phyloP scores from a whole-genome alignment of 495 filamentous ascomycete genomes.

The Aspergillus carlsbadensis region DNA sequence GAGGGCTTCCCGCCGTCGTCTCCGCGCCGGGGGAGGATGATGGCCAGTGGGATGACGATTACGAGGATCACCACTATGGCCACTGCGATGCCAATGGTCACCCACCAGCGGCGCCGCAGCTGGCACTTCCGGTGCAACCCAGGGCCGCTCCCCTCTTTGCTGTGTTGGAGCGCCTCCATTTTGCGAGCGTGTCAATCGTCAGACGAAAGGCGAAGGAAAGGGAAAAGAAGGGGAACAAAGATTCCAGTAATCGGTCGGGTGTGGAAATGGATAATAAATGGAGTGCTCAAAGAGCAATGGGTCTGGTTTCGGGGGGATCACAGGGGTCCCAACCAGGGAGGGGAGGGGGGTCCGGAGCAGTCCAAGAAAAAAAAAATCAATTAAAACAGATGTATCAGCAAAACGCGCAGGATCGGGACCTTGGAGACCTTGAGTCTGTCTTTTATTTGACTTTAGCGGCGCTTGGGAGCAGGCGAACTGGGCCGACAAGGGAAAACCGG shows the following conservation, averaged over 20 bases:
- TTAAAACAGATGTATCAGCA: neutral
- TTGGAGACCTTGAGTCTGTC: neutral
- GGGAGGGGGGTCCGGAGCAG: neutral
- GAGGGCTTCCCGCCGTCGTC: slow-evolving; percentile 16
- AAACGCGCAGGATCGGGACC: neutral
- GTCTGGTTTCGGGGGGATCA: neutral
- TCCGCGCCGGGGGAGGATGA: slow-evolving; percentile 10
- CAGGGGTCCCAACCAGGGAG: too few species aligned
- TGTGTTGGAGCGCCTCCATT: slow-evolving; percentile 12
- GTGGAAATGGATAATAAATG: neutral
- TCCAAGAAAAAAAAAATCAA: neutral
- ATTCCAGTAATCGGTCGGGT: neutral
- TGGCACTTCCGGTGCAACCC: slow-evolving; percentile 5
- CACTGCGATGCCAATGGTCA: slow-evolving; percentile 5
- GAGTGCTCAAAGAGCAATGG: too few species aligned
- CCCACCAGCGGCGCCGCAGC: slow-evolving; percentile 15
- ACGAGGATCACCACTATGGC: slow-evolving; percentile 16
- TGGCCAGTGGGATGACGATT: slow-evolving; percentile 16
- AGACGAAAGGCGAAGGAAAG: neutral
- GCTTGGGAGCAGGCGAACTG: neutral
- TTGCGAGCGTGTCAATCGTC: neutral
- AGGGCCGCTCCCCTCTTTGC: neutral
- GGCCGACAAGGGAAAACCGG: neutral
- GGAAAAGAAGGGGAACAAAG: neutral
- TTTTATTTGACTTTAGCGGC: neutral